Evolutionary conservation across 306 rosid species (phyloP).

Genomic region (Quercus robur): DNA sequence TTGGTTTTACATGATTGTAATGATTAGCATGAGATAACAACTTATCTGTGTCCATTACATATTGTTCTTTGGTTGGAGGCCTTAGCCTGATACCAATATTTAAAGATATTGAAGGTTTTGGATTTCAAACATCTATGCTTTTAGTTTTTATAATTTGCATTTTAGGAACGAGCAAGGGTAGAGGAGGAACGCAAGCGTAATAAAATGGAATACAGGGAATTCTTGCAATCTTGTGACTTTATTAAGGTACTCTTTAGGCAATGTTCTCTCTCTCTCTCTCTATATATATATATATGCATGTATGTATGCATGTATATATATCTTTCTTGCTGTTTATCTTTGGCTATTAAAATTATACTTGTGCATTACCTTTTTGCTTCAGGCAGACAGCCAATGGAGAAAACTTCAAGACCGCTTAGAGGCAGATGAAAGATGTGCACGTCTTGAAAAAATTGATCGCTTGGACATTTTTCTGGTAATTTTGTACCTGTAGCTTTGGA

Average conservation of each 20-base stretch:
- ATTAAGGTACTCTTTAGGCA: constrained; percentile 56
- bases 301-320: no score
- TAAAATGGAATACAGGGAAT: constrained; percentile 60
- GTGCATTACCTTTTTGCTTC: constrained; percentile 18
- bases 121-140: constrained; percentile 19
- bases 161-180: constrained; percentile 76
- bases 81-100: not conserved
- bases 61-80: not conserved
- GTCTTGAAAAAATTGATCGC: constrained; percentile 86
- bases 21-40: not conserved
- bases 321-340: constrained; percentile 13
- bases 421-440: constrained; percentile 86
- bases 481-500: constrained; percentile 5
- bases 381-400: constrained; percentile 95
- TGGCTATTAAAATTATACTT: constrained; percentile 16
- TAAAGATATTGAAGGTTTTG: not conserved
- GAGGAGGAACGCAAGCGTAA: constrained; percentile 68
- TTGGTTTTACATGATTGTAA: not conserved
- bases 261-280: not conserved
- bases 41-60: not conserved
- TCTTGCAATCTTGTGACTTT: constrained; percentile 89
- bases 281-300: no score
- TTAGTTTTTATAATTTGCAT: constrained; percentile 14
- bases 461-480: constrained; percentile 76
- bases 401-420: constrained; percentile 91